Base-by-base conservation (phyloP, 2,329 filamentous ascomycete species). In the Trichoderma sp. region DNA sequence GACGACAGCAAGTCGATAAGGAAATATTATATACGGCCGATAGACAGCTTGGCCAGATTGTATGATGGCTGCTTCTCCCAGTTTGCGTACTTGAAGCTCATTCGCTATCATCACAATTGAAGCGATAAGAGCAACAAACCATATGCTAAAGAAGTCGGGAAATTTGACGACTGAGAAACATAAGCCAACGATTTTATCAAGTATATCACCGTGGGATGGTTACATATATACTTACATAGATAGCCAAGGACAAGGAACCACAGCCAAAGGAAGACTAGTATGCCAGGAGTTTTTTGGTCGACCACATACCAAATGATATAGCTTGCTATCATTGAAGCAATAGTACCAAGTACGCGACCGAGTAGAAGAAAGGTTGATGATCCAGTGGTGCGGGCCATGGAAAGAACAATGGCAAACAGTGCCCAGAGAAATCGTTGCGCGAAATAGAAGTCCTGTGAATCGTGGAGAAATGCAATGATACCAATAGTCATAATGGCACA, bases 301-400 rank as follows among this genome's bases (percentile, higher is more conserved):
- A 49, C 47, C n/a, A 49, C 47, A 49, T 49, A 27, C 56, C 56
- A 40, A 35, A 59, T 59, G 21, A 59, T 59, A 19, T 59, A 59
- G 35, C 56, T 59, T 16, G 56, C 16, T 40, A 59, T 19, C 56
- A 59, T 59, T 40, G 56, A 59, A 19, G 56, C 56, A 37, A 59
- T 35, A 10, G 56, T 59, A 29, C 56, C 56, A 16, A 59, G 33
- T 27, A 59, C 56, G 21, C 56, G 56, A 27, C 56, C 56, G 16
- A 59, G 33, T 40, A 59, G 40, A 40, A 59, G 56, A 59, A 59
- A 59, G 13, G 56, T 59, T 27, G 56, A 59, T 19, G 56, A 59
- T 27, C 56, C 56, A n/a, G 56, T 21, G 24, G 56, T 59, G 33
- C 56, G 56, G 21, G 56, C 56, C 56, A 59, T 59, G n/a, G 56